Base-by-base conservation (phyloP, 2,329 filamentous ascomycete species). In the Fusarium domesticum region DNA sequence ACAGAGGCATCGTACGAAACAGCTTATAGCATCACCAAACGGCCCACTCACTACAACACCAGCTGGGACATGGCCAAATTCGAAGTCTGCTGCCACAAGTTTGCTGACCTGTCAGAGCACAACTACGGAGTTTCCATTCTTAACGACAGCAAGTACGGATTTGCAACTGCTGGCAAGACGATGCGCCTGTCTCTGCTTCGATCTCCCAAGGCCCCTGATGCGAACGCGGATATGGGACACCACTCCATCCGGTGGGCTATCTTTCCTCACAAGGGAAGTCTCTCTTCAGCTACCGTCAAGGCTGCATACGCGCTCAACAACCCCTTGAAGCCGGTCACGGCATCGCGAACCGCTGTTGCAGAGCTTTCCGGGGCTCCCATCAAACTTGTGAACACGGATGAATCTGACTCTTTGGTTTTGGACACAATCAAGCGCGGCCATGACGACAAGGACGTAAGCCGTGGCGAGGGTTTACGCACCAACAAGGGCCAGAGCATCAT, bases 41-140 rank as follows among this genome's bases (percentile, higher is more conserved):
- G 93, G 20, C 92, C 93, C 3, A 98, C 93, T 0, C 93, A 98
- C 70, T 97, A 96, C 78, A 98, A 98, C 71, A 98, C 93, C 3
- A 78, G 81, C 56, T 96, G 90, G 90, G 90, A 96, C 63, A 95
- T 95, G 90, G 91, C 91, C 61, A 96, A 96, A 62, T 96, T 96
- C 59, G 91, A 96, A 71, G 91, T 96, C 39, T 96, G 90, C 75
- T 92, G 87, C 65, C 91, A 96, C 73, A 92, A 91, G 64, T 96
- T 89, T 74, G 91, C 91, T 10, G 91, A 96, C 66, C 72, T 96
- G 18, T 92, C 87, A 0, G 91, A 96, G 67, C 76, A 87, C 60
- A 85, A 84, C 41, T 96, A 95, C 59, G 91, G 91, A 51, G 89
- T 97, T 6, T 92, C 88, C 3, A 87, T 97, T 50, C 77, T 97